Evolutionary conservation across 2,329 filamentous ascomycete species (phyloP).

Genomic region (Phialophora expanda): DNA sequence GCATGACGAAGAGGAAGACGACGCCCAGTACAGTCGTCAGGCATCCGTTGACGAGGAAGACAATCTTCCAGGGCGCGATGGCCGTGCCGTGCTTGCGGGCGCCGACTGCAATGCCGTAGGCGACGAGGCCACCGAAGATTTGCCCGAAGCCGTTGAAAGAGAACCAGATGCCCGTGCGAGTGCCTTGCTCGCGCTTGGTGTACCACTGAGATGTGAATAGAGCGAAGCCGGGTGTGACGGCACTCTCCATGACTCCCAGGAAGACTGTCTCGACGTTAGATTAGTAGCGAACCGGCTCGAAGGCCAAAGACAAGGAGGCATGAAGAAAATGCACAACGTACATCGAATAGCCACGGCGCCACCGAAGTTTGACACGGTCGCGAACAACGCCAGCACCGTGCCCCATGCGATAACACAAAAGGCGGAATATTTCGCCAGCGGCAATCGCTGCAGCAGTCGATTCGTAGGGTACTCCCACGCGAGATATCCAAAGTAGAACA

Average conservation of each 20-base stretch:
- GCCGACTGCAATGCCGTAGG: conserved; percentile 67
- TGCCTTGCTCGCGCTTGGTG: conserved; percentile 70
- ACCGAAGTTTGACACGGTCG: conserved; percentile 64
- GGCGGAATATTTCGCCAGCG: conserved; percentile 69
- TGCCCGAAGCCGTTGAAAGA: conserved; percentile 69
- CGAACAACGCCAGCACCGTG: conserved; percentile 64
- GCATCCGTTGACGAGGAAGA: conserved; percentile 61
- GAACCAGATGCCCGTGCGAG: conserved; percentile 70
- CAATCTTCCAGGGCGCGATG: conserved; percentile 70
- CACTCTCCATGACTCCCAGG: conserved; percentile 67
- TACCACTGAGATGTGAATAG: conserved; percentile 75
- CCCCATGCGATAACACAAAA: conserved; percentile 70
- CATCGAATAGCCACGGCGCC: conserved; percentile 66
- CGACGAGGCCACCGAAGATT: conserved; percentile 66
- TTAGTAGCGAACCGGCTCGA: background rate
- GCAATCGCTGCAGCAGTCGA: conserved; percentile 66
- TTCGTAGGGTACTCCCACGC: conserved; percentile 71
- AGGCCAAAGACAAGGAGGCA: no score
- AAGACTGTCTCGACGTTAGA: conserved; percentile 23
- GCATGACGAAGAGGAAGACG: conserved; percentile 59
- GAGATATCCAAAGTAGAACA: conserved; percentile 50
- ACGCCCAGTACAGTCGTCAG: conserved; percentile 57
- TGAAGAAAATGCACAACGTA: conserved; percentile 19
- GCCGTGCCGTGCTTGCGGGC: conserved; percentile 59
- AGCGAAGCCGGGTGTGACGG: conserved; percentile 71